Evolutionary conservation across 2,329 filamentous ascomycete species (phyloP).

Genomic region (Curvularia sp.): DNA sequence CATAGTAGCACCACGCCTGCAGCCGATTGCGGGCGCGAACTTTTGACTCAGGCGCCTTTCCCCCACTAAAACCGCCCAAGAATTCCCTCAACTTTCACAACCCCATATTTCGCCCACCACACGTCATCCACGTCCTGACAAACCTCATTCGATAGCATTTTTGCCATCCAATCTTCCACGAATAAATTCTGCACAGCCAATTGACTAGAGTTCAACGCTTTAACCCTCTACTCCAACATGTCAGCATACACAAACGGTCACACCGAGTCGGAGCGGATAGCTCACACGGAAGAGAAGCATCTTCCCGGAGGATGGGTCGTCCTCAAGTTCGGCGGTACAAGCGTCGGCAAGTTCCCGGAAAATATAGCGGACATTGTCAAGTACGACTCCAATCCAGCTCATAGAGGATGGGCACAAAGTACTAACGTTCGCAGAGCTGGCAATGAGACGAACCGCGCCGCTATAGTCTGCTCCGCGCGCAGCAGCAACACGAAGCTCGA

Average conservation of each 20-base stretch:
- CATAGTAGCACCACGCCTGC: constrained; percentile 1
- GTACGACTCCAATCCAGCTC: constrained; percentile 33
- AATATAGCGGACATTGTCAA: constrained; percentile 69
- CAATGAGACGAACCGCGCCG: constrained; percentile 74
- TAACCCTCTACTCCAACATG: constrained; percentile 27
- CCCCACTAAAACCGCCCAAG: constrained; percentile 15
- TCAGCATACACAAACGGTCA: constrained; percentile 41
- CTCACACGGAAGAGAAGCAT: constrained; percentile 55
- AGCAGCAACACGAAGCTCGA: constrained; percentile 94
- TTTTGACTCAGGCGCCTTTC: constrained; percentile 23
- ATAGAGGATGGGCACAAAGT: neutral
- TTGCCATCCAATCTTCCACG: neutral
- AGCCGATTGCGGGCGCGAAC: constrained; percentile 17
- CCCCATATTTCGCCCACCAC: constrained; percentile 18
- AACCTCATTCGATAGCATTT: neutral
- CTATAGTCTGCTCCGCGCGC: constrained; percentile 93
- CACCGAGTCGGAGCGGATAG: constrained; percentile 49
- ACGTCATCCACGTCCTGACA: constrained; percentile 3
- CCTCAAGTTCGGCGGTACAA: constrained; percentile 95
- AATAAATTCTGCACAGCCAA: neutral
- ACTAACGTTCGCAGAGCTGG: constrained; percentile 57
- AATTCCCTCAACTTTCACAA: constrained; percentile 19
- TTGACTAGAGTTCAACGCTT: constrained; percentile 4
- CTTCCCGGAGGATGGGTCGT: constrained; percentile 74
- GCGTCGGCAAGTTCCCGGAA: constrained; percentile 88